These are phyloP conservation scores for Nigrospora osmanthi DNA, from an alignment of 2,329 filamentous ascomycete species.

Conservation along the genomic window DNA sequence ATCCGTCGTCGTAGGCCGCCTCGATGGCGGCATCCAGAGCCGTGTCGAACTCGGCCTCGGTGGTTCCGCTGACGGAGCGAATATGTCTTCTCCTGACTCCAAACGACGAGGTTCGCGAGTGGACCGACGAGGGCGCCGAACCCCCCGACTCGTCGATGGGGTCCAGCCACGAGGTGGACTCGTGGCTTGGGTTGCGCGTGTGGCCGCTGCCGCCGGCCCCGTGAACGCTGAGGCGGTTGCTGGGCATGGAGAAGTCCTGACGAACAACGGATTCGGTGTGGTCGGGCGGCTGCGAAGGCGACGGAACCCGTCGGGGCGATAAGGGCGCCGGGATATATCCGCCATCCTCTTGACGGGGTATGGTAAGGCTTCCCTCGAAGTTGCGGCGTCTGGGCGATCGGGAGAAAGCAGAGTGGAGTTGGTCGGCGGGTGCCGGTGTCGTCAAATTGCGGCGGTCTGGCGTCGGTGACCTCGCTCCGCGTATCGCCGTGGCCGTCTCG, in stretches of 20 bases:
- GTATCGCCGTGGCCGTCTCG: constrained; percentile 42
- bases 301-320: constrained; percentile 53
- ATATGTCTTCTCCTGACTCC: constrained; percentile 63
- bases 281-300: constrained; percentile 29
- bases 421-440: constrained; percentile 1
- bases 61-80: constrained; percentile 59
- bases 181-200: constrained; percentile 58
- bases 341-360: constrained; percentile 44
- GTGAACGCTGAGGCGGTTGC: constrained; percentile 12
- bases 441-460: background rate
- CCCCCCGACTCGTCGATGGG: constrained; percentile 85
- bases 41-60: constrained; percentile 87
- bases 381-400: constrained; percentile 34
- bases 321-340: constrained; percentile 64
- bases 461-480: background rate
- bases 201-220: constrained; percentile 26
- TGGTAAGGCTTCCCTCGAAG: constrained; percentile 23
- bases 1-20: constrained; percentile 88
- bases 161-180: constrained; percentile 88
- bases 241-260: constrained; percentile 24
- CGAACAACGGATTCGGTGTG: constrained; percentile 22
- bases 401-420: constrained; percentile 47
- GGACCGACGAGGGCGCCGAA: constrained; percentile 71
- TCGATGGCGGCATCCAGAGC: constrained; percentile 93
- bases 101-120: constrained; percentile 69